Evolutionary conservation across 139 green algal genomes (phyloP), one percentile per base, ranked within the genome.

Genomic region (Chlorella vulgaris): DNA sequence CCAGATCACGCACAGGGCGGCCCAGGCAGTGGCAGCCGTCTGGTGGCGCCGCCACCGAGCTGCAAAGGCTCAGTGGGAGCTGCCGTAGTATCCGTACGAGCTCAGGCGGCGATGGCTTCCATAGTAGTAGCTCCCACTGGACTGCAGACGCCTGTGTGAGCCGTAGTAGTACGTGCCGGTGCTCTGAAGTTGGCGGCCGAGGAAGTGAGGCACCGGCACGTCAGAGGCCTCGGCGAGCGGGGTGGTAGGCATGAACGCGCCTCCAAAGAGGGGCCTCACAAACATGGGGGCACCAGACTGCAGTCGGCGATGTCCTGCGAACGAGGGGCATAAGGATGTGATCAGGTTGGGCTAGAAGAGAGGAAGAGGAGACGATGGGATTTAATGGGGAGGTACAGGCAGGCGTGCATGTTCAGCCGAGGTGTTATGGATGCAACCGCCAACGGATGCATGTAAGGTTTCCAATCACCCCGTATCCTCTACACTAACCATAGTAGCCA

Each of bases 161-260:
- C 19, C 26, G 38, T 74, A 74, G 39, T 74, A 74, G 39, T 18
- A 28, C 26, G 26, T 22, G 19, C 36, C 39, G 5, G 67, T 5
- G 38, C 38, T n/a, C 67, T 55, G 67, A 22, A 74, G 67, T 28
- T 74, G 67, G 39, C 67, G 67, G 67, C 28, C 55, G 13, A 74
- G 38, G 67, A 74, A 74, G 33, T 74, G 67, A 10, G 67, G 67
- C 7, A 74, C 67, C 21, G 67, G 67, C 39, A 74, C 26, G 39
- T 74, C 67, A n/a, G n/a, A 55, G 39, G 39, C 67, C 13, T 10
- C 47, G 39, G 38, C 65, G 65, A 35, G 21, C 65, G 43, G 65
- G 5, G 65, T 15, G 47, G 47, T 39, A 7, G 67, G 39, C 67
- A 58, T 58, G 26, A 74, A 74, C 33, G 24, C 24, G 33, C 47